A percentile compares a stretch with the other conserved stretches of the same genome.
phyloP scores from a whole-genome alignment of 2,329 filamentous ascomycete genomes.

The Monilinia vaccinii-corymbosi region DNA sequence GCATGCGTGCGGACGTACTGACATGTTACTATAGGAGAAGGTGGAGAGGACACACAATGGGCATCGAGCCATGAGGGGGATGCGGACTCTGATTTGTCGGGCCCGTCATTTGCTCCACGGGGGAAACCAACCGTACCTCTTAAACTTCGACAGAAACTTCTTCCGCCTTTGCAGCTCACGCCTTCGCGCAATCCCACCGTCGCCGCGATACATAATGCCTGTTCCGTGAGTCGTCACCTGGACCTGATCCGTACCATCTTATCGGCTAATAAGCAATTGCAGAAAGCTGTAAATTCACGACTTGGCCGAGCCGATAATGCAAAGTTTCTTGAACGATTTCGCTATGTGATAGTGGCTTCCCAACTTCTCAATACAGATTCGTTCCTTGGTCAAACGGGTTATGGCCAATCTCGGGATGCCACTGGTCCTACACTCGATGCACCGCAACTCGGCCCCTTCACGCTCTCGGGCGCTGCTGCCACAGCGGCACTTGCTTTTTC shows the following conservation, averaged over 20 bases:
- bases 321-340: slow-evolving; percentile 83
- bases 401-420: slow-evolving; percentile 20
- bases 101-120: slow-evolving; percentile 43
- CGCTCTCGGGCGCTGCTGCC: slow-evolving; percentile 54
- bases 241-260: neutral
- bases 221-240: slow-evolving; percentile 37
- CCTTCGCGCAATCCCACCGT: slow-evolving; percentile 34
- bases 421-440: slow-evolving; percentile 14
- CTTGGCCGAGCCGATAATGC: slow-evolving; percentile 72
- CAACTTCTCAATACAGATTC: slow-evolving; percentile 71
- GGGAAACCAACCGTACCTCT: slow-evolving; percentile 45
- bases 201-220: slow-evolving; percentile 40
- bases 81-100: slow-evolving; percentile 21
- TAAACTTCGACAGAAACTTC: slow-evolving; percentile 43
- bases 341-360: slow-evolving; percentile 86
- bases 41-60: slow-evolving; percentile 34
- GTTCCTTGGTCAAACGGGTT: slow-evolving; percentile 35
- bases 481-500: slow-evolving; percentile 54
- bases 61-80: slow-evolving; percentile 17
- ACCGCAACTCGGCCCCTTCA: slow-evolving; percentile 37
- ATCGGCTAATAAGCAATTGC: slow-evolving; percentile 19
- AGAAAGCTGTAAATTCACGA: slow-evolving; percentile 62
- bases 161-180: slow-evolving; percentile 36
- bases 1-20: slow-evolving; percentile 9
- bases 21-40: slow-evolving; percentile 33